Evolutionary conservation across 2,329 filamentous ascomycete genomes (phyloP).

Genomic region (Lecanicillium sp.): DNA sequence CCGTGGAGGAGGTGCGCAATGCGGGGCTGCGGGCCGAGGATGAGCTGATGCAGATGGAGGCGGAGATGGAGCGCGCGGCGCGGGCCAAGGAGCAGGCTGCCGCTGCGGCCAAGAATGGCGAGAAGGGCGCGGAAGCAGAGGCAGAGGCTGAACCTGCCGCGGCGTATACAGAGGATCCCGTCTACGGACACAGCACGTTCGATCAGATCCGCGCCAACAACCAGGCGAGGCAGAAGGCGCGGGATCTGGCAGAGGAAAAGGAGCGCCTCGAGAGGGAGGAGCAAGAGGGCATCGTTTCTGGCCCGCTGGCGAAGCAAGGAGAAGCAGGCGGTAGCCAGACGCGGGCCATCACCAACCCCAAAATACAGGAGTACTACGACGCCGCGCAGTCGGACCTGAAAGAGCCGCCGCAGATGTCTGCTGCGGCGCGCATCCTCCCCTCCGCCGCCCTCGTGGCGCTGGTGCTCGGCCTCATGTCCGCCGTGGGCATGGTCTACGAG

Average conservation of each 20-base stretch:
- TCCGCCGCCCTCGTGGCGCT: constrained; percentile 43
- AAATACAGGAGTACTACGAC: constrained; percentile 34
- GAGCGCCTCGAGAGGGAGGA: constrained; percentile 28
- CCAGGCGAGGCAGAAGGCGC: constrained; percentile 34
- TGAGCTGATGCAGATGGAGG: constrained; percentile 50
- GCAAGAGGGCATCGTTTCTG: constrained; percentile 30
- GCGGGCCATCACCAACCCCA: constrained; percentile 33
- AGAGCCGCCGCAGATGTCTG: constrained; percentile 23
- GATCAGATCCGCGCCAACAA: constrained; percentile 52
- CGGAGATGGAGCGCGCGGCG: constrained; percentile 24
- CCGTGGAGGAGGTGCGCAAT: constrained; percentile 55
- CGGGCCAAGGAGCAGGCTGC: constrained; percentile 18
- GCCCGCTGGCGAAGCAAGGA: constrained; percentile 33
- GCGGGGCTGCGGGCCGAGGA: constrained; percentile 57
- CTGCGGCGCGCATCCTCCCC: constrained; percentile 51
- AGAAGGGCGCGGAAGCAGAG: constrained; percentile 20
- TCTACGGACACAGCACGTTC: constrained; percentile 53
- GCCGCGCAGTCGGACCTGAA: constrained; percentile 45
- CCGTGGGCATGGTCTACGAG: constrained; percentile 44
- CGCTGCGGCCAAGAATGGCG: constrained; percentile 9
- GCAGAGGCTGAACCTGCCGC: constrained; percentile 17
- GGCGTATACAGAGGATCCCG: constrained; percentile 34
- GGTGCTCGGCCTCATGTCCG: constrained; percentile 37
- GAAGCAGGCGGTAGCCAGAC: constrained; percentile 27
- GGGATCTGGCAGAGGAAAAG: constrained; percentile 10